These are phyloP conservation scores for Actinomortierella wolfii DNA, from an alignment of 371 early-diverging fungal species.

Conservation along the genomic window DNA sequence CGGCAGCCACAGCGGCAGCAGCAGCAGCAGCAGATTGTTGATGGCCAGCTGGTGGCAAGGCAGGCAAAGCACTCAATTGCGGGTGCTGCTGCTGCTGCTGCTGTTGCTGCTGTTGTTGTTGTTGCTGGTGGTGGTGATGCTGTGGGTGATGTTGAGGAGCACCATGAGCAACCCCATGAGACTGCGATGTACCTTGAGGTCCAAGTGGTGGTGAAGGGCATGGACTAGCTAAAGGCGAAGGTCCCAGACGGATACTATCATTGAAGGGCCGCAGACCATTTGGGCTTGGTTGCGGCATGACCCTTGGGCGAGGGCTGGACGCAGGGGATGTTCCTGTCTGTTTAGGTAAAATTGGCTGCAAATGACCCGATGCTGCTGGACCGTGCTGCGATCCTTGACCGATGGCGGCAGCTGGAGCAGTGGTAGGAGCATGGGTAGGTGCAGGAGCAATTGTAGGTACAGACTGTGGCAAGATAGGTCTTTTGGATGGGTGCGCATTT, in stretches of 20 bases:
- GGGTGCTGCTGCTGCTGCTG: too few species aligned
- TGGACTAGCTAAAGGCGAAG: slow-evolving; percentile 39
- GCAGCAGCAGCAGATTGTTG: slow-evolving; percentile 40
- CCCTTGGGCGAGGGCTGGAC: slow-evolving; percentile 38
- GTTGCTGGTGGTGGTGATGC: too few species aligned
- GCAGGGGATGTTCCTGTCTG: slow-evolving; percentile 19
- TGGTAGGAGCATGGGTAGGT: neutral
- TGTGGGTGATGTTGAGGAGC: too few species aligned
- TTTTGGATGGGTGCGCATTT: too few species aligned
- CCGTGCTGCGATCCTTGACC: slow-evolving; percentile 1
- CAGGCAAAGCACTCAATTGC: slow-evolving; percentile 27
- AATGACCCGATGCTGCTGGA: slow-evolving; percentile 26
- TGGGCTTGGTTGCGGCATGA: slow-evolving; percentile 25
- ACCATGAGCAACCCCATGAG: too few species aligned
- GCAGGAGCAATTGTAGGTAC: too few species aligned
- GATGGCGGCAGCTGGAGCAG: neutral
- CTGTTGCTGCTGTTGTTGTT: too few species aligned
- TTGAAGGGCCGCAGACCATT: slow-evolving; percentile 24
- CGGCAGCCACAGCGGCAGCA: slow-evolving; percentile 39
- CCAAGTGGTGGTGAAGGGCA: slow-evolving; percentile 40
- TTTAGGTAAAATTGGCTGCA: slow-evolving; percentile 38
- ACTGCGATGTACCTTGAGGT: slow-evolving; percentile 7
- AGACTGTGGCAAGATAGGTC: too few species aligned
- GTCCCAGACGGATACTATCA: slow-evolving; percentile 27
- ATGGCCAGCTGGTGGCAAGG: slow-evolving; percentile 36